Percentiles rank a stretch among this genome's conserved stretches.
Evolutionary conservation across 2,329 filamentous ascomycete genomes (phyloP).

Genomic region (Pseudogymnoascus sp.): DNA sequence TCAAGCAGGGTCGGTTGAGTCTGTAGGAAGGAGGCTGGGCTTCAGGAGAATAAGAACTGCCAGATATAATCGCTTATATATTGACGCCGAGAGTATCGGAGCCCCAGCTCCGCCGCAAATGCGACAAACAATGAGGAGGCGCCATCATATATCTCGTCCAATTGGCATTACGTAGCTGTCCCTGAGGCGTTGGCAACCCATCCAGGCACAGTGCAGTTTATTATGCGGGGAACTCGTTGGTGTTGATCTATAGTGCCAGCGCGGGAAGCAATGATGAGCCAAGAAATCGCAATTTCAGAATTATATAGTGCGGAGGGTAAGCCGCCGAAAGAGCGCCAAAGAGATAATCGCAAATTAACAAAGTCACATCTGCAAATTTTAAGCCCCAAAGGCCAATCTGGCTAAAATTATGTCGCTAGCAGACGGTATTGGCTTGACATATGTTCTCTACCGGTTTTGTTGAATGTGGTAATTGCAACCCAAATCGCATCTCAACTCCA

Average conservation of each 20-base stretch:
- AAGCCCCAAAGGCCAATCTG: background rate
- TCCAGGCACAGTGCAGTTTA: background rate
- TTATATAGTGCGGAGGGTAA: conserved; percentile 4
- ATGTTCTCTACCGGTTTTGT: background rate
- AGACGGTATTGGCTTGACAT: background rate
- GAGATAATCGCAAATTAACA: background rate
- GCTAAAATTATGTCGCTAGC: background rate
- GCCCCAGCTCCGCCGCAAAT: background rate
- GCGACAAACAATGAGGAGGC: background rate
- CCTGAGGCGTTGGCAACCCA: background rate
- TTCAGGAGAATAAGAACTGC: background rate
- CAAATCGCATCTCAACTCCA: background rate
- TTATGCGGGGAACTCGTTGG: background rate
- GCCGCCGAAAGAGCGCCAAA: background rate
- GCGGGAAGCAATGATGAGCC: background rate
- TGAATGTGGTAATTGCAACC: background rate
- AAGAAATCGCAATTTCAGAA: background rate
- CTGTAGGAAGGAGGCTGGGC: background rate
- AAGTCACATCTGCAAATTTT: background rate
- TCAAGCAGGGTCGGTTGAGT: background rate
- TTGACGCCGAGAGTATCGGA: background rate
- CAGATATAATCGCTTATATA: background rate
- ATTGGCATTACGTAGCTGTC: conserved; percentile 1
- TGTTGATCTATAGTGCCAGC: background rate
- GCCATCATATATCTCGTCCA: background rate